Evolutionary conservation across 768 basidiomycete genomes (phyloP), one percentile per base, ranked within the genome.

Genomic region (Boletellus ananiceps): DNA sequence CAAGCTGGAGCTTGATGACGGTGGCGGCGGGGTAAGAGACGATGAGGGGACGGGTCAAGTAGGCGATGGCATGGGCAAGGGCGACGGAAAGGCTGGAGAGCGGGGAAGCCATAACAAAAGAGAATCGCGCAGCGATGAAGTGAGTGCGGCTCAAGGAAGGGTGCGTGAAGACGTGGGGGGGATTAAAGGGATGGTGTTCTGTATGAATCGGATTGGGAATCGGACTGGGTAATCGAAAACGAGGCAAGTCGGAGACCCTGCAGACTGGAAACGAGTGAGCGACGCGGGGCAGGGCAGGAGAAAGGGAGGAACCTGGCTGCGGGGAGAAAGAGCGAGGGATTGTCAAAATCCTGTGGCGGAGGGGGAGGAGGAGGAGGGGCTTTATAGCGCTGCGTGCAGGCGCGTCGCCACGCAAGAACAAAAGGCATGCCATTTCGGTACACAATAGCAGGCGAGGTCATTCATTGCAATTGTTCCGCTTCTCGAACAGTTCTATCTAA

Each of bases 21-120:
- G 80, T 80, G 48, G 75, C 71, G 38, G 80, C 73, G n/a, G 84
- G 68, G 67, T 85, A 80, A 35, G 74, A 68, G 46, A 67, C 59
- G 57, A 76, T 71, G 52, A 88, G 78, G 49, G 84, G 80, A 31
- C 78, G 76, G 33, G 84, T 88, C 66, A 91, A 75, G 73, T 82
- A 87, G 49, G 82, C 71, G 65, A 88, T 77, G 65, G 83, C 83
- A 60, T 90, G 84, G 51, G 84, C 76, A 66, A 91, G 79, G 55
- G 86, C 77, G 69, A 80, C 65, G 54, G 83, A 73, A 66, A 91
- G 81, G 58, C 67, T 75, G 57, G 76, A 69, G 57, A 79, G 59
- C 57, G 66, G 57, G 54, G 69, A 64, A 57, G 68, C 40, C 66
- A 67, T 49, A 38, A 29, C 3, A 23, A 47, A 36, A 37, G 44